Base-by-base conservation (phyloP, 2,329 filamentous ascomycete genomes). In the Elsinoe arachidis region DNA sequence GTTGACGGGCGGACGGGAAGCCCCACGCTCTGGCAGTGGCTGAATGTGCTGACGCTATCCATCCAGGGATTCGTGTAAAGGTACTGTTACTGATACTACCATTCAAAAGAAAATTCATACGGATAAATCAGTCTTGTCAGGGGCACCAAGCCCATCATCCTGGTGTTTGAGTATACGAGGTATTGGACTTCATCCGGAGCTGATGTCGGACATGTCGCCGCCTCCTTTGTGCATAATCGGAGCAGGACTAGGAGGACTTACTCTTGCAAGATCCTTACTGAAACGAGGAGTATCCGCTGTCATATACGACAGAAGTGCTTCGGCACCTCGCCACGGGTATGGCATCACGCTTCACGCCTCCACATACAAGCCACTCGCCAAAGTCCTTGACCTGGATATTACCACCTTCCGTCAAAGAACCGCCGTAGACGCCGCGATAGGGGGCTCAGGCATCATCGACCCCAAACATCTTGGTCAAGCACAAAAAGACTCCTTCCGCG, bases 161-260 rank as follows among this genome's bases (percentile, higher is more conserved):
- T 4, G 2, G 5, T 30, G 26, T 30, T 30, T 30, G 26, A 30
- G 26, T 9, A 7, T 30, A 30, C 26, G 7, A 30, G 26, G 26
- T 30, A 7, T 14, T 30, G 19, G 21, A 46, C 41, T 46, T 26
- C 41, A 46, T 26, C 41, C 41, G 41, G 19, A 46, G 10, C 19
- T 35, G 17, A 51, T 51, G 46, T 51, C 46, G 33, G 46, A 51
- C 14, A 51, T 51, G 46, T 26, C 26, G 9, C 46, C 11, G 26
- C 17, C 26, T 19, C 35, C 49, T 5, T 17, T 53, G 19, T 53
- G 34, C 19, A 71, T 78, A 38, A 63, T 78, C 46, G 76, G 76
- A 10, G 75, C 74, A 12, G 76, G 76, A 5, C 66, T 78, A 14
- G 69, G 72, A 11, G 76, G 75, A 4, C 68, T 78, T 10, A 70